These are phyloP conservation scores for Pichia inconspicua DNA, from an alignment of 1,139 yeast genomes.

Conservation along the genomic window DNA sequence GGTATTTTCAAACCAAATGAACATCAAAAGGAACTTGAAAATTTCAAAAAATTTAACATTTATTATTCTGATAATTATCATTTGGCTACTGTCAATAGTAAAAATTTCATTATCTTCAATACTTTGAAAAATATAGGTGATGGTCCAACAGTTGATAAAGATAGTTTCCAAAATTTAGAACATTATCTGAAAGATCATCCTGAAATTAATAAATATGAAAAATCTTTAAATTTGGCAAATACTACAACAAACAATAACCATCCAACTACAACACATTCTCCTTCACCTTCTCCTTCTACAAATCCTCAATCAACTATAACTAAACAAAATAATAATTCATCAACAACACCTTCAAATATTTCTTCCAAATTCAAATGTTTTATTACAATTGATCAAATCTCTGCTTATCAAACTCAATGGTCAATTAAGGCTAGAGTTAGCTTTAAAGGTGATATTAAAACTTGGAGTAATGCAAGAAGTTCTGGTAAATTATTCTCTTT, in stretches of 20 bases:
- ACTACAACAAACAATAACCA: conserved; percentile 12
- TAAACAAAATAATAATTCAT: conserved; percentile 15
- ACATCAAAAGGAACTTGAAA: conserved; percentile 22
- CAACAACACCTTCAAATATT: conserved; percentile 11
- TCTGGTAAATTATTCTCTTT: conserved; percentile 87
- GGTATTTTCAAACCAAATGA: conserved; percentile 55
- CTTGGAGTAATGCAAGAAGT: conserved; percentile 81
- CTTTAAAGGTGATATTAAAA: conserved; percentile 77
- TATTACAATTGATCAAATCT: conserved; percentile 75
- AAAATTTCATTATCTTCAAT: conserved; percentile 23
- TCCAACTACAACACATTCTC: conserved; percentile 13
- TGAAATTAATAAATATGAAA: conserved; percentile 8
- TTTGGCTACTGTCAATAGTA: conserved; percentile 20
- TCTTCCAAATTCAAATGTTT: conserved; percentile 26
- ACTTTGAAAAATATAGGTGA: conserved; percentile 19
- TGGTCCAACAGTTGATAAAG: conserved; percentile 8
- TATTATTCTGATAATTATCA: conserved; percentile 16
- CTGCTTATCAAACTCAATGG: conserved; percentile 91
- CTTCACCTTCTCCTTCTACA: conserved; percentile 2
- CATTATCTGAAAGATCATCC: conserved; percentile 22
- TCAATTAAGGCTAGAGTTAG: conserved; percentile 88
- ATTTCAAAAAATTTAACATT: conserved; percentile 20
- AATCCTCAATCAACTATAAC: conserved; percentile 10
- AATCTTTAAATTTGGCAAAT: not conserved
- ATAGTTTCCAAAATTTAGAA: conserved; percentile 17